phyloP scores from a whole-genome alignment of 1,284 basidiomycete species.

The Cryptococcus sp. region DNA sequence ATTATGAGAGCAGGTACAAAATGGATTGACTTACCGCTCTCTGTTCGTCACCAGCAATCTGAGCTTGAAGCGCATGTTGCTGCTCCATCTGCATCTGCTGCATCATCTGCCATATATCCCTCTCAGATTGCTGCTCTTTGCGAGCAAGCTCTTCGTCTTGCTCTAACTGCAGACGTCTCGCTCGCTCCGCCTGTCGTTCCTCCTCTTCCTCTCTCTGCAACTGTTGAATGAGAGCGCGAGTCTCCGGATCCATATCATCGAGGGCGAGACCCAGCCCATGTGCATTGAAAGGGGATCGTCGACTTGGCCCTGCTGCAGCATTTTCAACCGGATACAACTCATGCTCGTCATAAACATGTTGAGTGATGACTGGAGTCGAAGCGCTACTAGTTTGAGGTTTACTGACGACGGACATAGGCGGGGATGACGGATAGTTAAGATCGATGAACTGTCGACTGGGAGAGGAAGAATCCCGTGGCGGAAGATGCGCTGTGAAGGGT shows the following conservation, averaged over 20 bases:
- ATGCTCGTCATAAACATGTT: slow-evolving; percentile 18
- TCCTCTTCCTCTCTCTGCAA: slow-evolving; percentile 42
- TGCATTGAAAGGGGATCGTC: slow-evolving; percentile 2
- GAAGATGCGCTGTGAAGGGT: slow-evolving; percentile 5
- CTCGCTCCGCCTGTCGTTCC: slow-evolving; percentile 27
- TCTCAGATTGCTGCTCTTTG: slow-evolving; percentile 48
- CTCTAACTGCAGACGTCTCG: slow-evolving; percentile 29
- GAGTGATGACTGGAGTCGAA: slow-evolving; percentile 2
- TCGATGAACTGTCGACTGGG: slow-evolving; percentile 12
- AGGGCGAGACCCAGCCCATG: slow-evolving; percentile 24
- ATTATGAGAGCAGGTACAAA: neutral
- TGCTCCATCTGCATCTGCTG: slow-evolving; percentile 28
- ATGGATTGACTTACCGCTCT: slow-evolving; percentile 24
- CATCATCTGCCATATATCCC: slow-evolving; percentile 44
- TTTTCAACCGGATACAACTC: neutral
- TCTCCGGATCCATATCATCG: slow-evolving; percentile 37
- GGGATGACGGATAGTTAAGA: slow-evolving; percentile 7
- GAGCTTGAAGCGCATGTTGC: slow-evolving; percentile 19
- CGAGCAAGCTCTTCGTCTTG: slow-evolving; percentile 45
- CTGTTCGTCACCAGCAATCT: slow-evolving; percentile 31
- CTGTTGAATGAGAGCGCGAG: slow-evolving; percentile 34
- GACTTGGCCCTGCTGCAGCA: slow-evolving; percentile 22
- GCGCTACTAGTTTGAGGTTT: neutral
- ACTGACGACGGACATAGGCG: slow-evolving; percentile 8
- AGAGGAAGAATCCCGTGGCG: slow-evolving; percentile 8